phyloP scores from a whole-genome alignment of 768 basidiomycete species.

The Lactifluus hygrophoroides region DNA sequence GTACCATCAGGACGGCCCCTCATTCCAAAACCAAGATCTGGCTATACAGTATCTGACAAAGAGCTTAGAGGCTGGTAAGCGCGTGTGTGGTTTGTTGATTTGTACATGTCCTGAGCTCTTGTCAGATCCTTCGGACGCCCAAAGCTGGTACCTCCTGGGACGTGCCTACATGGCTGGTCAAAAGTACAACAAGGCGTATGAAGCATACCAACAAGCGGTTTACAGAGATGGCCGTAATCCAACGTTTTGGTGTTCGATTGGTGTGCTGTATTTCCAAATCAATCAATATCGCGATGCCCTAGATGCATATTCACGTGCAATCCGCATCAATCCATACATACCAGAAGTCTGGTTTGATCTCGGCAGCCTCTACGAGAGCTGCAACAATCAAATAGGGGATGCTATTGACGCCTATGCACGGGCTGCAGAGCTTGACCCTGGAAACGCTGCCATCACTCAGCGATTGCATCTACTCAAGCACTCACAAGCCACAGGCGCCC shows the following conservation, averaged over 20 bases:
- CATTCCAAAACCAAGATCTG: slow-evolving; percentile 92
- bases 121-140: slow-evolving; percentile 86
- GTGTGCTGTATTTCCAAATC: slow-evolving; percentile 98
- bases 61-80: slow-evolving; percentile 87
- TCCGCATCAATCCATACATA: slow-evolving; percentile 98
- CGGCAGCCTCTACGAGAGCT: slow-evolving; percentile 93
- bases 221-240: slow-evolving; percentile 98
- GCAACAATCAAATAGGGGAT: slow-evolving; percentile 98
- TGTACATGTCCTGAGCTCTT: background rate
- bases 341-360: slow-evolving; percentile 95
- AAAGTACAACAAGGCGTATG: slow-evolving; percentile 99
- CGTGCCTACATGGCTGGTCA: slow-evolving; percentile 98
- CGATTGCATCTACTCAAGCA: slow-evolving; percentile 71
- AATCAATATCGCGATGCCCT: slow-evolving; percentile 99
- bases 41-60: slow-evolving; percentile 92
- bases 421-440: slow-evolving; percentile 88
- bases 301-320: slow-evolving; percentile 97
- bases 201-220: slow-evolving; percentile 98
- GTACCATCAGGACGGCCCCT: slow-evolving; percentile 90
- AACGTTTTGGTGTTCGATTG: slow-evolving; percentile 99
- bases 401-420: slow-evolving; percentile 98
- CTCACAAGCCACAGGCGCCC: slow-evolving; percentile 65
- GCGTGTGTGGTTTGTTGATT: background rate
- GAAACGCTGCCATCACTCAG: slow-evolving; percentile 73
- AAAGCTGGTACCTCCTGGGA: slow-evolving; percentile 98